Base-by-base conservation (phyloP, 202 grass and related monocot genomes). In the Eragrostis tef region DNA sequence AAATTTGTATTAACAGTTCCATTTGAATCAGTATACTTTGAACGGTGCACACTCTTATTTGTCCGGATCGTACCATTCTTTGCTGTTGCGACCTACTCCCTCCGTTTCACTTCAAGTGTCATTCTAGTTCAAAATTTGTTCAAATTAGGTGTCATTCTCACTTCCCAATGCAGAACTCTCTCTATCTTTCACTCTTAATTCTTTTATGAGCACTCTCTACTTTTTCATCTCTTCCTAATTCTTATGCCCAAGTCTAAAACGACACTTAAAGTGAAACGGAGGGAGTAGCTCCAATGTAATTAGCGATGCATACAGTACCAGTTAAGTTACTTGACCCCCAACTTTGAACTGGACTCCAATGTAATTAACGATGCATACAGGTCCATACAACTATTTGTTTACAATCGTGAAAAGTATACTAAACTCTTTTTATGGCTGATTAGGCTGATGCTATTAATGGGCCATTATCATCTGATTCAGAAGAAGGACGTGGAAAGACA, bases 381-480 rank as follows among this genome's bases (percentile, higher is more conserved):
- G 46, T 50, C 70, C 1, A 7, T 61, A 50, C 48, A 74, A 13
- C 13, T 70, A 64, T 29, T 67, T 24, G 8, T 73, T 51, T 54
- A 71, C 29, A 67, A 73, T 26, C 48, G 77, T 64, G 44, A 27
- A 80, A 74, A 34, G 16, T 79, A 16, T 62, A 26, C 45, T 87
- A 47, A 88, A 70, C 29, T 42, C 76, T 87, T 84, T 59, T 83
- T 26, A 64, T 83, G 80, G 70, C 73, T 54, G 44, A 81, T 53
- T 92, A 93, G 89, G 83, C 79, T 74, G 88, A 95, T 85, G 75
- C 69, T 91, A 90, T 63, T 89, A 78, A 75, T 29, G 54, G 66
- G 58, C 44, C 59, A 34, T 49, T 89, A 77, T 80, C 90, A 64
- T 86, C 94, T 85, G 70, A 68, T 83, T 76, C 70, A 56, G 90